phyloP scores from a whole-genome alignment of 169 alveolate species.

The Theileria annulata region DNA sequence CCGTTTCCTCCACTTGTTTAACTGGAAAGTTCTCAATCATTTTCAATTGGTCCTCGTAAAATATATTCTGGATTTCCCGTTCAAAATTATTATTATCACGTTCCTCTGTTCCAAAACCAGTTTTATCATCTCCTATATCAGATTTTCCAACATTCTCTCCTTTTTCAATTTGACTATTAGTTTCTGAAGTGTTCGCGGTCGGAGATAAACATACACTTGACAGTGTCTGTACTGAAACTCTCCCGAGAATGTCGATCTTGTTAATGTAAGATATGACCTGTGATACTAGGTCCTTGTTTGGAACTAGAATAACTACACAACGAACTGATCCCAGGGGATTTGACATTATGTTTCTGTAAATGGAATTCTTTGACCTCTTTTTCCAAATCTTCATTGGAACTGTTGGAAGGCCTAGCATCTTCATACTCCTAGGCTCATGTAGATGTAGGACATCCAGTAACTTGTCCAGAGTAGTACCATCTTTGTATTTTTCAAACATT shows the following conservation, averaged over 20 bases:
- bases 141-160: not conserved
- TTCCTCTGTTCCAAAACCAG: not conserved
- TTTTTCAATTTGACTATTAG: not conserved
- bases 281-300: slow-evolving; percentile 70
- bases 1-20: not conserved
- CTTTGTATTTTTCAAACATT: slow-evolving; percentile 15
- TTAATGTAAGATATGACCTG: slow-evolving; percentile 65
- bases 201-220: slow-evolving; percentile 48
- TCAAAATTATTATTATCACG: not conserved
- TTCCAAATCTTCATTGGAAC: slow-evolving; percentile 40
- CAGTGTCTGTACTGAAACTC: slow-evolving; percentile 73
- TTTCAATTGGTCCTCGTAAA: slow-evolving; percentile 45
- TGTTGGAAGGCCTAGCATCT: slow-evolving; percentile 5
- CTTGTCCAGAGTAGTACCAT: slow-evolving; percentile 28
- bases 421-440: slow-evolving; percentile 23
- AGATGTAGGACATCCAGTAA: slow-evolving; percentile 36
- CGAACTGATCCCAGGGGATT: slow-evolving; percentile 56
- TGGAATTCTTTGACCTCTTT: slow-evolving; percentile 32
- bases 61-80: not conserved
- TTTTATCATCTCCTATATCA: not conserved
- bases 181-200: not conserved
- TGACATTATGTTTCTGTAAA: slow-evolving; percentile 41
- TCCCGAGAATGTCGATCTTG: slow-evolving; percentile 64
- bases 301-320: slow-evolving; percentile 66
- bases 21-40: slow-evolving; percentile 47